Percentiles rank a stretch among this genome's conserved stretches.
These are phyloP conservation scores for Tylopilus plumbeoviolaceoides DNA, from an alignment of 768 basidiomycete genomes.

Conservation along the genomic window DNA sequence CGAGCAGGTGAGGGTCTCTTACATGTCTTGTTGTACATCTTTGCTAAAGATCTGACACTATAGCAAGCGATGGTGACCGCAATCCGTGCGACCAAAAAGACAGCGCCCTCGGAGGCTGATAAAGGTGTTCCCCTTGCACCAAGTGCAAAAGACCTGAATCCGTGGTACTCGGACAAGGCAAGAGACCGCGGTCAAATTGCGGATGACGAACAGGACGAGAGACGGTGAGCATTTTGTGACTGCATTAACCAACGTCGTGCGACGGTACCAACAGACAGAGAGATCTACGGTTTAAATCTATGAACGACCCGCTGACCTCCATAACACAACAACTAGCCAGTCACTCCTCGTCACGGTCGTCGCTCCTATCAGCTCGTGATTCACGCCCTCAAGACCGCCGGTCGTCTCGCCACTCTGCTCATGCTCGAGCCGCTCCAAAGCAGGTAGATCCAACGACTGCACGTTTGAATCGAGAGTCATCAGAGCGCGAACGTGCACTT, in stretches of 20 bases:
- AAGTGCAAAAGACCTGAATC: constrained; percentile 68
- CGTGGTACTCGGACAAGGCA: constrained; percentile 59
- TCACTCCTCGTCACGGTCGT: constrained; percentile 21
- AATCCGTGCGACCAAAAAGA: constrained; percentile 47
- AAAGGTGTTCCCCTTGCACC: constrained; percentile 74
- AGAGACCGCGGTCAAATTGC: constrained; percentile 24
- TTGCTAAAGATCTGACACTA: not conserved
- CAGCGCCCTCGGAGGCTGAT: constrained; percentile 50
- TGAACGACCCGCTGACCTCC: constrained; percentile 68
- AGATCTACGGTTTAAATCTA: constrained; percentile 58
- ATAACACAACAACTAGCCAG: constrained; percentile 64
- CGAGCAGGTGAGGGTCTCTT: constrained; percentile 50
- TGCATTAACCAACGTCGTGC: not conserved
- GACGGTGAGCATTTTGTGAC: constrained; percentile 29
- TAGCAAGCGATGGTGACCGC: constrained; percentile 46
- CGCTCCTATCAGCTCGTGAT: constrained; percentile 7
- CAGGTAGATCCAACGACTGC: constrained; percentile 45
- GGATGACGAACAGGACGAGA: constrained; percentile 33
- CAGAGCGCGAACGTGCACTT: constrained; percentile 72
- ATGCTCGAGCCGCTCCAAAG: constrained; percentile 13
- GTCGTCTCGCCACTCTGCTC: constrained; percentile 6
- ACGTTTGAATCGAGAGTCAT: constrained; percentile 66
- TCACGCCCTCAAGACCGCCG: constrained; percentile 18
- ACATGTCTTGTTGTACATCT: not conserved
- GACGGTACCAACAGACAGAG: constrained; percentile 42